Evolutionary conservation across 495 filamentous ascomycete species (phyloP).

Genomic region (Penicillium riverlandense): DNA sequence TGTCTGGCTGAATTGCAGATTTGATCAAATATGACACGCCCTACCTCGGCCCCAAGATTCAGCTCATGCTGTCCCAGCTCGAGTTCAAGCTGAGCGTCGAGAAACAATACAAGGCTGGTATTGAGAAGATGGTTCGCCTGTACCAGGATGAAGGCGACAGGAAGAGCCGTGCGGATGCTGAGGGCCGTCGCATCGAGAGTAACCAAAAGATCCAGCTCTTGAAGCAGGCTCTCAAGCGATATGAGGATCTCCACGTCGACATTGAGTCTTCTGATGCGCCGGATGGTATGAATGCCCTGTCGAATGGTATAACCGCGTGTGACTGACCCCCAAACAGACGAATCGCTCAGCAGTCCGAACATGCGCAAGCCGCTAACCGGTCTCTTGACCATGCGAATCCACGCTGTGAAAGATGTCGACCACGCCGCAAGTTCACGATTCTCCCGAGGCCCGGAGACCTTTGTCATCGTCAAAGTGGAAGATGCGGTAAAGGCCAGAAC

Average conservation of each 20-base stretch:
- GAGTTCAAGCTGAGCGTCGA: slow-evolving; percentile 99
- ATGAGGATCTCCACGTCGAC: slow-evolving; percentile 95
- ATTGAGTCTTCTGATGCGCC: slow-evolving; percentile 73
- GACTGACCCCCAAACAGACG: slow-evolving; percentile 52
- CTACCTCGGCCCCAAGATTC: slow-evolving; percentile 93
- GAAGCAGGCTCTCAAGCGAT: slow-evolving; percentile 91
- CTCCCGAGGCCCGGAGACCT: slow-evolving; percentile 86
- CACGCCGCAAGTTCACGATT: slow-evolving; percentile 85
- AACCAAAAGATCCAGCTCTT: slow-evolving; percentile 96
- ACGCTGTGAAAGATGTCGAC: slow-evolving; percentile 89
- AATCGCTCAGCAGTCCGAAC: slow-evolving; percentile 92
- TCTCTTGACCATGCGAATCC: slow-evolving; percentile 75
- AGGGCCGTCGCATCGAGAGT: slow-evolving; percentile 82
- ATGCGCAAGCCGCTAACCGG: slow-evolving; percentile 89
- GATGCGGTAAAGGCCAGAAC: slow-evolving; percentile 84
- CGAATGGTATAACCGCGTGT: not conserved
- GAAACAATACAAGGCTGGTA: slow-evolving; percentile 97
- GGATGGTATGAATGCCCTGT: slow-evolving; percentile 58
- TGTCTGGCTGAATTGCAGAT: slow-evolving; percentile 47
- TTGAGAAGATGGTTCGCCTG: slow-evolving; percentile 98
- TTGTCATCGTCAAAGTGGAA: slow-evolving; percentile 92
- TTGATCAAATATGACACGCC: slow-evolving; percentile 98
- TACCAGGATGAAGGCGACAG: slow-evolving; percentile 98
- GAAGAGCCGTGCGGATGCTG: slow-evolving; percentile 88
- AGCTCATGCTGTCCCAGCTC: slow-evolving; percentile 97